Conservation (phyloP, 2,329 filamentous ascomycete genomes). For the Sporothrix brasiliensis region DNA sequence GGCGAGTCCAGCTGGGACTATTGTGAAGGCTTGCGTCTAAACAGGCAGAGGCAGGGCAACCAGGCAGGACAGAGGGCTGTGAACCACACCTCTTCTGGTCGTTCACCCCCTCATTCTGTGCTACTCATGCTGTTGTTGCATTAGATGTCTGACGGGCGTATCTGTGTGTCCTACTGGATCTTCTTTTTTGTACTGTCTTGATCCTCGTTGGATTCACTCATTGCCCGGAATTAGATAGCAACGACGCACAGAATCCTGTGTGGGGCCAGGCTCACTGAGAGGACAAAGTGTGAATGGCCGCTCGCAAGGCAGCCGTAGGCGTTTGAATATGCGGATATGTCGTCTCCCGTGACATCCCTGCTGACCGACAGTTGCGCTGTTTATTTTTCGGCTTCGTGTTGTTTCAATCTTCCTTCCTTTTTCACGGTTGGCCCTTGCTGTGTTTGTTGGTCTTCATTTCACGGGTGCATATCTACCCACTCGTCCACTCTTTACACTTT, state of each 20-base stretch:
- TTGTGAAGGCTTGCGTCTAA: no score
- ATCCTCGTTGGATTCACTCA: conserved; percentile 19
- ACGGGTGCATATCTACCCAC: conserved; percentile 9
- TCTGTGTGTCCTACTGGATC: not conserved
- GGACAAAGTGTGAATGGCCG: not conserved
- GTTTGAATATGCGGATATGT: not conserved
- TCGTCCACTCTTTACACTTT: not conserved
- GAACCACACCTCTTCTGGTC: not conserved
- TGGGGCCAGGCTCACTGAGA: not conserved
- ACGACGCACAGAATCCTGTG: not conserved
- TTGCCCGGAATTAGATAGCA: conserved; percentile 1
- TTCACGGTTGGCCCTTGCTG: not conserved
- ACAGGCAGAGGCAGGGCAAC: not conserved
- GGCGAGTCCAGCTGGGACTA: conserved; percentile 6
- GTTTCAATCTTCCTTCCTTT: not conserved
- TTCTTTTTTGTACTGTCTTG: conserved; percentile 1
- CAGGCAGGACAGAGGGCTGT: conserved; percentile 19
- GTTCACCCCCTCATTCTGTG: not conserved
- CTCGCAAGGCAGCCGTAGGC: conserved; percentile 23
- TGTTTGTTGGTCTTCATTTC: not conserved
- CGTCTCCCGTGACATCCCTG: not conserved
- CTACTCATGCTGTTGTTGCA: not conserved
- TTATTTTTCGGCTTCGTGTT: not conserved
- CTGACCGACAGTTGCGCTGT: conserved; percentile 20
- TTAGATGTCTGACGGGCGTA: not conserved